Evolutionary conservation across 116 monocot species (phyloP), one percentile per base, ranked within the genome.

Genomic region (Posidonia oceanica): DNA sequence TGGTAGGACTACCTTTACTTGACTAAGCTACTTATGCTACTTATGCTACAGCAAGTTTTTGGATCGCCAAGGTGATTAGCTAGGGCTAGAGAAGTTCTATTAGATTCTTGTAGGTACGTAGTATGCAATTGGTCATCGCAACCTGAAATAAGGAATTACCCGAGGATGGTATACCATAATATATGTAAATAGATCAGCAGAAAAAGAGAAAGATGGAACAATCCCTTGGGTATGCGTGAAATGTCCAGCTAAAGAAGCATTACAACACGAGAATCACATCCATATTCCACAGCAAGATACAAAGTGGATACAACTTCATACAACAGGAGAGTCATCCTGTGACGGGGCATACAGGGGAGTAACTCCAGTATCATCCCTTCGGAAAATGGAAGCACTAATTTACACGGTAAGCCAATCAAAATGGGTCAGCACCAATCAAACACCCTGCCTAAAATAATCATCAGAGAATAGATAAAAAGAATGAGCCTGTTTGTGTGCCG

Each of bases 401-500:
- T 66, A 66, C 66, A 66, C 15, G 44, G 66, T 64, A 66, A 17
- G 42, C 66, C 14, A n/a, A 48, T 66, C 17, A 17, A 18, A 44
- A 0, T 39, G 42, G 38, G 66, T 41, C 17, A 36, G 3, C 61
- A 18, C 39, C 44, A 66, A 48, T 44, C 36, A 14, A 42, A 40
- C 3, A 21, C 66, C 39, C 44, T 66, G 42, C 66, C 21, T 15
- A 18, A 66, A 66, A 66, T 66, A 66, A 66, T 66, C 44, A 66
- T 66, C 14, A 15, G 66, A 5, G 11, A 44, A 66, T 17, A 48
- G 8, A 14, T 3, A 44, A 66, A 66, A 66, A 58, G 42, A 66
- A 36, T 42, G 48, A 48, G 16, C 39, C 66, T 1, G 39, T 44
- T 20, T 7, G 41, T 8, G 48, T 7, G 20, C 21, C 58, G 18